phyloP scores from a whole-genome alignment of 1,284 basidiomycete species.

The Ganoderma sinense region DNA sequence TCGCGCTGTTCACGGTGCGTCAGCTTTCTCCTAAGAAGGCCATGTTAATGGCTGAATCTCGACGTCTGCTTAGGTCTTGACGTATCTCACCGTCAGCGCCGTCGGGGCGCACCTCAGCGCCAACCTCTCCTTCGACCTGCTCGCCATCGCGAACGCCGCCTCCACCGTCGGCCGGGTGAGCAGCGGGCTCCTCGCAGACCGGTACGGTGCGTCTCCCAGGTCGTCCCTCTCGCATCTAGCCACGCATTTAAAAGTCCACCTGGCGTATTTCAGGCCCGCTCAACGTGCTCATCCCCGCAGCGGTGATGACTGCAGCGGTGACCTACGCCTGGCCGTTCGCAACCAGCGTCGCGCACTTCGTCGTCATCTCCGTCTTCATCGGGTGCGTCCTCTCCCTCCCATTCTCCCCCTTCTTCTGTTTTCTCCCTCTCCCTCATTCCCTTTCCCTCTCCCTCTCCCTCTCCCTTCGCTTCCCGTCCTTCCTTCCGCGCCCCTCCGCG shows the following conservation, averaged over 20 bases:
- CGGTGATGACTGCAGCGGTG: slow-evolving; percentile 51
- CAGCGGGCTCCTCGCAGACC: slow-evolving; percentile 48
- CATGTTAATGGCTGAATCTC: background rate
- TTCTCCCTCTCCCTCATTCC: too few species aligned
- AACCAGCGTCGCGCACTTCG: slow-evolving; percentile 44
- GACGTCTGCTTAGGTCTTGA: background rate
- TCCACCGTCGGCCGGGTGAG: slow-evolving; percentile 50
- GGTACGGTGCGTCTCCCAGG: too few species aligned
- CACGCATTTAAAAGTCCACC: too few species aligned
- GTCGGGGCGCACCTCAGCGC: slow-evolving; percentile 40
- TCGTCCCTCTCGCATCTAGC: too few species aligned
- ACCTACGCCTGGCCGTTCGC: slow-evolving; percentile 67
- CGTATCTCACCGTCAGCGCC: background rate
- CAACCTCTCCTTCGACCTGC: slow-evolving; percentile 50
- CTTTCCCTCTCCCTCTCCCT: too few species aligned
- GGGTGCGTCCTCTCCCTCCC: background rate
- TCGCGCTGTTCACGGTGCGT: background rate
- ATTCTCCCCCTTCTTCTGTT: too few species aligned
- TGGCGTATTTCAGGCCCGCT: too few species aligned
- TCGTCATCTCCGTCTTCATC: slow-evolving; percentile 42
- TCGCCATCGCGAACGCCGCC: slow-evolving; percentile 51
- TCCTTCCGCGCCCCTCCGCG: too few species aligned
- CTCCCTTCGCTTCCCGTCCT: too few species aligned
- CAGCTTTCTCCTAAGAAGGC: too few species aligned
- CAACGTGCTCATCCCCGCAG: slow-evolving; percentile 62